These are phyloP conservation scores for Juglanconis juglandina DNA, from an alignment of 2,329 filamentous ascomycete genomes.

Conservation along the genomic window DNA sequence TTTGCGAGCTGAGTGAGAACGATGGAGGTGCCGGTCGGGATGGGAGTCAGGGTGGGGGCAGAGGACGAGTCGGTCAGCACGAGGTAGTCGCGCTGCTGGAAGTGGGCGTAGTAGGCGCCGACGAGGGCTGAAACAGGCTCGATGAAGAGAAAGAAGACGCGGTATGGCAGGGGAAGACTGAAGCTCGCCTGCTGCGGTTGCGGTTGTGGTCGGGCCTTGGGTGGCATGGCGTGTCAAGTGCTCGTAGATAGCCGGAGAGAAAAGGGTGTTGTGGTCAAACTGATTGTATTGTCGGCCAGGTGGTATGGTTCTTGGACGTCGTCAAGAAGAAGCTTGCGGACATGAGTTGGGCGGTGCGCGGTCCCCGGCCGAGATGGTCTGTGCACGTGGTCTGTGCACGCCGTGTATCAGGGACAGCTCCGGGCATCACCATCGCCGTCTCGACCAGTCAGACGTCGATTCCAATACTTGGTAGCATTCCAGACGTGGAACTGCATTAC, in stretches of 20 bases:
- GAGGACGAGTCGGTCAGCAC: constrained; percentile 57
- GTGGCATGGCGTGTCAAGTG: not conserved
- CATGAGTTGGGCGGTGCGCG: too few relatives aligned
- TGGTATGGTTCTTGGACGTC: too few relatives aligned
- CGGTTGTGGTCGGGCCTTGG: not conserved
- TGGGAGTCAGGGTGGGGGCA: constrained; percentile 36
- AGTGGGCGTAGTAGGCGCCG: constrained; percentile 51
- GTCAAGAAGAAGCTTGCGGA: too few relatives aligned
- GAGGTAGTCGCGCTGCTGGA: constrained; percentile 56
- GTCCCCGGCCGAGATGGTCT: too few relatives aligned
- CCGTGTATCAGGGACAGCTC: too few relatives aligned
- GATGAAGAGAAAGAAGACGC: constrained; percentile 70
- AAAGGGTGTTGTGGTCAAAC: too few relatives aligned
- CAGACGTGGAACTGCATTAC: too few relatives aligned
- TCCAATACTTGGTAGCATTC: too few relatives aligned
- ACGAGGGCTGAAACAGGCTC: constrained; percentile 57
- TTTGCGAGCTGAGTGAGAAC: constrained; percentile 73
- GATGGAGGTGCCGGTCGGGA: constrained; percentile 61
- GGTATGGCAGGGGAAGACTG: constrained; percentile 59
- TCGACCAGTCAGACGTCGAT: too few relatives aligned
- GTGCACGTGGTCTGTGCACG: too few relatives aligned
- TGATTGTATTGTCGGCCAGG: too few relatives aligned
- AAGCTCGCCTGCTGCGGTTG: constrained; percentile 28
- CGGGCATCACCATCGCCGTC: too few relatives aligned
- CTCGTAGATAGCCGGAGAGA: not conserved